These are phyloP conservation scores for Xylaria hypoxylon DNA, from an alignment of 2,329 filamentous ascomycete species.

Conservation along the genomic window DNA sequence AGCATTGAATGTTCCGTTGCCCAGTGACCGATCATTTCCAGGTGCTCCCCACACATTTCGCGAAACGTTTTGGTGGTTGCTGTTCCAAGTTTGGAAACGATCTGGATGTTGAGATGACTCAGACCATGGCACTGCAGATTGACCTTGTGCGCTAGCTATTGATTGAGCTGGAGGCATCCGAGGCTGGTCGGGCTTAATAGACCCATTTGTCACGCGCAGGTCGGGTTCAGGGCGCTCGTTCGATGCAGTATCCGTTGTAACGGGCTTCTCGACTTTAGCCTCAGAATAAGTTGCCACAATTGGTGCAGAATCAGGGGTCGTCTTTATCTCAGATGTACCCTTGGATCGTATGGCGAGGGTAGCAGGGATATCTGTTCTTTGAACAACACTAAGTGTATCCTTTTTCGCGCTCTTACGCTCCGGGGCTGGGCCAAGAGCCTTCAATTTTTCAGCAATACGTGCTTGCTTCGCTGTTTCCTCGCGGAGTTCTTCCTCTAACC, in stretches of 20 bases:
- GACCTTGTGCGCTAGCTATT: slow-evolving; percentile 44
- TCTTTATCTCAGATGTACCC: slow-evolving; percentile 30
- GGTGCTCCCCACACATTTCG: slow-evolving; percentile 81
- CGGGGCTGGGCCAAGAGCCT: slow-evolving; percentile 73
- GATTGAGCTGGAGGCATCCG: slow-evolving; percentile 34
- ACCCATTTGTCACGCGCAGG: slow-evolving; percentile 50
- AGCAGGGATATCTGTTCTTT: slow-evolving; percentile 42
- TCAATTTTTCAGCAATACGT: slow-evolving; percentile 77
- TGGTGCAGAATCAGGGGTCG: slow-evolving; percentile 52
- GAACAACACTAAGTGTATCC: slow-evolving; percentile 56
- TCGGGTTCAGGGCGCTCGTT: slow-evolving; percentile 29
- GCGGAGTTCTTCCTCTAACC: slow-evolving; percentile 75
- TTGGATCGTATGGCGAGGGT: slow-evolving; percentile 41
- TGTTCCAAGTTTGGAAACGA: slow-evolving; percentile 63
- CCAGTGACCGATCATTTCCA: slow-evolving; percentile 76
- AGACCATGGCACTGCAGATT: slow-evolving; percentile 50
- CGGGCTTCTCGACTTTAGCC: slow-evolving; percentile 25
- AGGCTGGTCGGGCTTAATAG: slow-evolving; percentile 32
- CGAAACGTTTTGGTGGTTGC: slow-evolving; percentile 57
- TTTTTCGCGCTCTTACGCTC: slow-evolving; percentile 70
- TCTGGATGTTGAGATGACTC: slow-evolving; percentile 54
- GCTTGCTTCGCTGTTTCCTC: slow-evolving; percentile 79
- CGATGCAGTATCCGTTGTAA: slow-evolving; percentile 7
- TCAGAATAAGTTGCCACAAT: slow-evolving; percentile 21
- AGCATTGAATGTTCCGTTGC: slow-evolving; percentile 80